Percentiles rank a stretch among this genome's conserved stretches.
Evolutionary conservation across 2,329 filamentous ascomycete species (phyloP).

Genomic region (Elsinoe fawcettii): DNA sequence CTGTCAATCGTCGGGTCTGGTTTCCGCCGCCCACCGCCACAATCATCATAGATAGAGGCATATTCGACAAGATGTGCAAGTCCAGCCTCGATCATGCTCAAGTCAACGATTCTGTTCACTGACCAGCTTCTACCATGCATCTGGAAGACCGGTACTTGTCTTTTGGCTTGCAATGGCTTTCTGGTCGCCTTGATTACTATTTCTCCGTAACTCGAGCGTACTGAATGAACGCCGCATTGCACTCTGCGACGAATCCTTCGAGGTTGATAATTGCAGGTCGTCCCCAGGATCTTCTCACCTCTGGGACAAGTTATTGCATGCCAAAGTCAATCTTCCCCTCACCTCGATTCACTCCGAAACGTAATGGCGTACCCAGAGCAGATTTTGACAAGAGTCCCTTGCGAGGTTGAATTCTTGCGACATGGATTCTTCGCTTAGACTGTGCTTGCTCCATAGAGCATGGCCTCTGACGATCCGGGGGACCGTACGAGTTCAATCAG

Average conservation of each 20-base stretch:
- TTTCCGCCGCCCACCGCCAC: background rate
- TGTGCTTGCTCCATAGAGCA: background rate
- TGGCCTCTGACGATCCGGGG: background rate
- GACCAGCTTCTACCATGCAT: background rate
- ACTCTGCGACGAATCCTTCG: background rate
- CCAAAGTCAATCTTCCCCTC: background rate
- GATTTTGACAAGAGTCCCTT: background rate
- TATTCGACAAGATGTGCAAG: background rate
- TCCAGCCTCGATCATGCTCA: background rate
- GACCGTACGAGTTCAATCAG: background rate
- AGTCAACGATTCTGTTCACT: background rate
- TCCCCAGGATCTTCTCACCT: background rate
- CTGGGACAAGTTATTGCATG: background rate
- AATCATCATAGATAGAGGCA: background rate
- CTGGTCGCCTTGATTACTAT: background rate
- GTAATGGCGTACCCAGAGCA: background rate
- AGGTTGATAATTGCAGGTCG: background rate
- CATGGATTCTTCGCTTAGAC: background rate
- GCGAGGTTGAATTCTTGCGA: background rate
- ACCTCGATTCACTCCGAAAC: background rate
- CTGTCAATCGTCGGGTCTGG: constrained; percentile 2
- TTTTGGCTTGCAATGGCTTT: background rate
- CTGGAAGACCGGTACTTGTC: constrained; percentile 1
- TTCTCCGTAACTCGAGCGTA: background rate
- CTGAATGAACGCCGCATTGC: background rate